Evolutionary conservation across 139 green algal genomes (phyloP), one percentile per base, ranked within the genome.

Genomic region (Gonium pectorale): DNA sequence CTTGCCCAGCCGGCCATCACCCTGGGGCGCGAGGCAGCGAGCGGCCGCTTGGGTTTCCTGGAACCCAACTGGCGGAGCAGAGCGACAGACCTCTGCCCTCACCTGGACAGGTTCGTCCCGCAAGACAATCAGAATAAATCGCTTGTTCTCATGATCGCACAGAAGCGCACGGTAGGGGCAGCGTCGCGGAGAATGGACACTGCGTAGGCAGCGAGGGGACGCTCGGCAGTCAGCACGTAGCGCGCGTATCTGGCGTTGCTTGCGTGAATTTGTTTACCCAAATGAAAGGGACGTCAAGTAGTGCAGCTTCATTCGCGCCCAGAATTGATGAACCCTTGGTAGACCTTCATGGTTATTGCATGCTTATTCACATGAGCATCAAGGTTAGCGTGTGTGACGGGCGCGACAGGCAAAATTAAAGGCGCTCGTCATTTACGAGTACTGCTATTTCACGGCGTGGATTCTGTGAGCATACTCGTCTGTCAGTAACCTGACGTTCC

Each of bases 61-160:
- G n/a, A n/a, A n/a, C n/a, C n/a, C n/a, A n/a, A n/a, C n/a, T n/a
- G n/a, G n/a, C n/a, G n/a, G n/a, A n/a, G n/a, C n/a, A n/a, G n/a
- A n/a, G n/a, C n/a, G n/a, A n/a, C n/a, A n/a, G n/a, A n/a, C n/a
- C n/a, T n/a, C n/a, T n/a, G n/a, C n/a, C 54, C 44, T 27, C 41
- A 82, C 75, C 75, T 82, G 51, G 4, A 62, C 40, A 0, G 41
- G 75, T 31, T 71, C 41, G 1, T 71, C 59, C 2, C 77, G 77
- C 13, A 83, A 44, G 8, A 83, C 54, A 31, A 83, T 60, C 4
- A 83, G 49, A 24, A 83, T 43, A 44, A 83, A 83, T 1, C 77
- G 60, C 77, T 83, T 73, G n/a, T 73, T 64, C 31, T 83, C 77
- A 29, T 73, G 43, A 29, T 83, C 77, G 1, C 43, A 73, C 26